Evolutionary conservation across 345 rosid species (phyloP), one percentile per base, ranked within the genome.

Genomic region (Crucihimalaya himalaica): DNA sequence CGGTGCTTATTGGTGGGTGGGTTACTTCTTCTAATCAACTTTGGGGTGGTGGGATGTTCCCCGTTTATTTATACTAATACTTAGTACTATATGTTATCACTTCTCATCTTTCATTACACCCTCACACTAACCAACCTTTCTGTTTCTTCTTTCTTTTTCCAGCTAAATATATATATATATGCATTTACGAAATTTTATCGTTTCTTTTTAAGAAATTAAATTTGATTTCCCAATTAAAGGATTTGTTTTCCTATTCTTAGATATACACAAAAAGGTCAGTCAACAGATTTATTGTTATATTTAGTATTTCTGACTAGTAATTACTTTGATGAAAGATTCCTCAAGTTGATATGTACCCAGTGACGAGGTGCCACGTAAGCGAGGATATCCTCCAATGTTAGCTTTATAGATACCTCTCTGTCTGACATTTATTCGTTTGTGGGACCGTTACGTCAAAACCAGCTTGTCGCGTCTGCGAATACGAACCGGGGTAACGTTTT

Each of bases 361-460:
- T 63, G 45, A 63, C 35, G 3, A 62, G 47, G 5, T 71, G 12
- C 13, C 76, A 72, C 70, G 63, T 42, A 52, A 63, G 70, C 63
- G n/a, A 63, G 34, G 52, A 63, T 63, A 72, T 72, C 68, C 67
- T 59, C 29, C 34, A 29, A 5, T 5, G 8, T 1, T 19, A 19
- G 21, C 65, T 56, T 23, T 58, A 8, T 5, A 57, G 48, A 58
- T 58, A 46, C 37, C 48, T 58, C 34, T 25, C 1, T 53, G 70
- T 61, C 59, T 18, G 31, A 39, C 61, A 35, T 13, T 48, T 14
- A 51, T 71, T 50, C 60, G 75, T 8, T 16, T 4, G 5, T 59
- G 40, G 58, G 42, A 19, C 55, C 18, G 5, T 15, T 40, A 9
- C 32, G 45, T 28, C 40, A 29, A 28, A 55, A 29, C 52, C n/a